phyloP scores from a whole-genome alignment of 2,329 filamentous ascomycete species.

The Pseudogymnoascus sp. region DNA sequence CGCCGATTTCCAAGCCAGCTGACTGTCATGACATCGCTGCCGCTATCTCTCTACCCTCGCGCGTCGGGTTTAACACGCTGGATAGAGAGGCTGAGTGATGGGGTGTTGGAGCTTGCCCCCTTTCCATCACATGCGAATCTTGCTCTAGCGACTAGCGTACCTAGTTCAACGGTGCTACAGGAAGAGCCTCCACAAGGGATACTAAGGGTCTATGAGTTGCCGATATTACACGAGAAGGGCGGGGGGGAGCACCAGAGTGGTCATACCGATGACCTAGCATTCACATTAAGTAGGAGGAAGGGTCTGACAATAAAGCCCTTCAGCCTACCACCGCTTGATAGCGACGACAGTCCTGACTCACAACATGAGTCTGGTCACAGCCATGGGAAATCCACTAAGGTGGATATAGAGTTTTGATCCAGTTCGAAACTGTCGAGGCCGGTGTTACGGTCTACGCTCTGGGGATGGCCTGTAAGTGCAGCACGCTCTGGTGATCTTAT shows the following conservation, averaged over 20 bases:
- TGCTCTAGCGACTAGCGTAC: constrained; percentile 31
- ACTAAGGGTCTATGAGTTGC: constrained; percentile 72
- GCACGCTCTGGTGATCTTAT: not conserved
- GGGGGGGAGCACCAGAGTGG: constrained; percentile 61
- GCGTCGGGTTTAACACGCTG: constrained; percentile 69
- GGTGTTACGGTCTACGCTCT: not conserved
- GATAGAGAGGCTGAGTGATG: constrained; percentile 79
- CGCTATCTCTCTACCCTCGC: constrained; percentile 72
- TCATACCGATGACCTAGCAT: constrained; percentile 78
- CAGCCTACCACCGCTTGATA: constrained; percentile 78
- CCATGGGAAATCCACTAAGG: constrained; percentile 23
- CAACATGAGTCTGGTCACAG: constrained; percentile 18
- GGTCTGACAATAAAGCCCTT: constrained; percentile 83
- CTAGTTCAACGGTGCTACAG: constrained; percentile 43
- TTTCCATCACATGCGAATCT: constrained; percentile 49
- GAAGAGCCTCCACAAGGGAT: constrained; percentile 81
- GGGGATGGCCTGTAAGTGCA: not conserved
- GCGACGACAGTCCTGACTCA: constrained; percentile 43
- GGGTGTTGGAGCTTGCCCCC: constrained; percentile 76
- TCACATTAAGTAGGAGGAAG: constrained; percentile 71
- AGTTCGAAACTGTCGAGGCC: not conserved
- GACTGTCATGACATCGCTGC: constrained; percentile 68
- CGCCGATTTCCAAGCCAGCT: constrained; percentile 57
- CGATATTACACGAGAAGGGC: constrained; percentile 80
- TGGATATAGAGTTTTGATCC: constrained; percentile 29